Percentiles rank a stretch among this genome's conserved stretches.
phyloP scores from a whole-genome alignment of 2,329 filamentous ascomycete genomes.

The Myotisia sp. region DNA sequence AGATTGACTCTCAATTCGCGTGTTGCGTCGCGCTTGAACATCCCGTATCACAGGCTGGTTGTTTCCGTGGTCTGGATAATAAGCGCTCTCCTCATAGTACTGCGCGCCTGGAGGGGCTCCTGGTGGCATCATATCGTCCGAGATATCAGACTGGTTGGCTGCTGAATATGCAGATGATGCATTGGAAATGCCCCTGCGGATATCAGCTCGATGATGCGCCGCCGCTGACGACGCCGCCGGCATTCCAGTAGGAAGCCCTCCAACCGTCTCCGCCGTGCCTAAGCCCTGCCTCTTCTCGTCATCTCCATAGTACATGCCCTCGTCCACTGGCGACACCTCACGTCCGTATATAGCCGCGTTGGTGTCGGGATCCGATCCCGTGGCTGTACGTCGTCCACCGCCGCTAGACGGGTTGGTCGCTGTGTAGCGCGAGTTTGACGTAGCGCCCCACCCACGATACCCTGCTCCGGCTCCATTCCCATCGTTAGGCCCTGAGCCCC shows the following conservation, averaged over 20 bases:
- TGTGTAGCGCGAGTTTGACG: constrained; percentile 62
- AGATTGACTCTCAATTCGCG: constrained; percentile 79
- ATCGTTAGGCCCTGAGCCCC: constrained; percentile 64
- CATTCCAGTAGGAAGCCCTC: constrained; percentile 50
- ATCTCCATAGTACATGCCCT: constrained; percentile 48
- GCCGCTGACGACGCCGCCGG: constrained; percentile 34
- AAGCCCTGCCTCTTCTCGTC: constrained; percentile 38
- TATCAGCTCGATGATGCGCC: constrained; percentile 19
- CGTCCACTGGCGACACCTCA: constrained; percentile 49
- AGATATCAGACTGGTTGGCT: constrained; percentile 55
- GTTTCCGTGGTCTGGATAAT: constrained; percentile 33
- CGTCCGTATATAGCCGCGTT: constrained; percentile 41
- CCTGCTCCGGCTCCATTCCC: constrained; percentile 49
- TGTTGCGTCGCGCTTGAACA: constrained; percentile 82
- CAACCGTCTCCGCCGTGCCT: constrained; percentile 68
- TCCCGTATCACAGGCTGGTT: constrained; percentile 75
- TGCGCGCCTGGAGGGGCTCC: constrained; percentile 32
- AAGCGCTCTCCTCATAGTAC: constrained; percentile 42
- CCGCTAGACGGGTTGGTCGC: constrained; percentile 73
- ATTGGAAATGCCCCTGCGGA: constrained; percentile 82
- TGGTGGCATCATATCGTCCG: constrained; percentile 40
- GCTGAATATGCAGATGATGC: constrained; percentile 92
- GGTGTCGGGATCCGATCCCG: constrained; percentile 56
- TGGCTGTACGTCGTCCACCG: constrained; percentile 41
- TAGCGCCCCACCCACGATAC: constrained; percentile 88